phyloP scores from a whole-genome alignment of 2,329 filamentous ascomycete species.

The Colletotrichum caudatum region DNA sequence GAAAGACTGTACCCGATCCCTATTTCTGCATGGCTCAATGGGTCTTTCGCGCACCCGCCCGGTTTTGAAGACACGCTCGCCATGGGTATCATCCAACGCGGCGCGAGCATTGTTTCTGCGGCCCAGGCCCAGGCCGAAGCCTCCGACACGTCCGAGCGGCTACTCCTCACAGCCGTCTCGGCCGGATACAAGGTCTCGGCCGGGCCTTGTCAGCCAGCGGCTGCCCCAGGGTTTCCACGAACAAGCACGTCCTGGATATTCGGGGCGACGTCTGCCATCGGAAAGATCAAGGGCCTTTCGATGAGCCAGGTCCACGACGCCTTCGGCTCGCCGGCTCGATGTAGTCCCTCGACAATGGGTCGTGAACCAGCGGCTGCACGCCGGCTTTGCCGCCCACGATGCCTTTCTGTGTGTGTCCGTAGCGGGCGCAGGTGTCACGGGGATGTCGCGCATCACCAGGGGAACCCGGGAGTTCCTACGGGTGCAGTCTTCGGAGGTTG shows the following conservation, averaged over 20 bases:
- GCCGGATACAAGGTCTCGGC: no score
- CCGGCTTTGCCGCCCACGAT: constrained; percentile 47
- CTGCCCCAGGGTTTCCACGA: no score
- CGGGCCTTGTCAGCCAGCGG: no score
- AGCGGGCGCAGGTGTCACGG: constrained; percentile 45
- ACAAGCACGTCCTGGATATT: no score
- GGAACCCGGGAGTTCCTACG: constrained; percentile 45
- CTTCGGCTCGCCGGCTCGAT: constrained; percentile 47
- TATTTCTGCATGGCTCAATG: constrained; percentile 56
- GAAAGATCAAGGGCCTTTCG: no score
- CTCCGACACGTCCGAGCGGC: no score
- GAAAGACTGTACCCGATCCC: constrained; percentile 51
- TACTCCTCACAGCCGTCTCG: no score
- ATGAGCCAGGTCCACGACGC: constrained; percentile 42
- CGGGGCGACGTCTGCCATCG: no score
- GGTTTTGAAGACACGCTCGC: constrained; percentile 61
- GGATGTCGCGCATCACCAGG: constrained; percentile 45
- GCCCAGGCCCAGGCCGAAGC: constrained; percentile 41
- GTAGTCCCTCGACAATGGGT: constrained; percentile 45
- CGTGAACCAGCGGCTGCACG: constrained; percentile 49
- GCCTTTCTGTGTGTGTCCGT: constrained; percentile 46
- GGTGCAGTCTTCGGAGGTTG: constrained; percentile 43
- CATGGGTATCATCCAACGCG: constrained; percentile 55
- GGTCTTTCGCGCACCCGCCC: constrained; percentile 55
- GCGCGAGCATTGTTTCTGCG: constrained; percentile 54